Conservation (phyloP, 1,284 basidiomycete genomes). For the Melampsora larici-populina region DNA sequence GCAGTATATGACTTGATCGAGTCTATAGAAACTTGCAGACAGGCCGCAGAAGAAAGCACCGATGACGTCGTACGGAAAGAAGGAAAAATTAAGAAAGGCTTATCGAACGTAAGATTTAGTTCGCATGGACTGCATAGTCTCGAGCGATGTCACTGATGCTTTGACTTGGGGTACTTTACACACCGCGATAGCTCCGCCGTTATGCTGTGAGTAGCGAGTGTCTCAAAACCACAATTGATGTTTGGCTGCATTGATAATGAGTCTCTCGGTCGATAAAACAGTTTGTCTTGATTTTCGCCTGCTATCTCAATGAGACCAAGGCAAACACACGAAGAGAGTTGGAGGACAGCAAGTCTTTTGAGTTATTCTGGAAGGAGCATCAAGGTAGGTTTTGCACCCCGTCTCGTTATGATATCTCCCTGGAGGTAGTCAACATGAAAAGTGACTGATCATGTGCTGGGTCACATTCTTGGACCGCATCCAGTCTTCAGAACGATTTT, state of each 20-base stretch:
- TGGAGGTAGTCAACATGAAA: not conserved
- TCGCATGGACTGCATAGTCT: not conserved
- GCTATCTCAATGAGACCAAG: constrained; percentile 80
- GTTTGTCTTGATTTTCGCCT: constrained; percentile 86
- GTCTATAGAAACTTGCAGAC: constrained; percentile 47
- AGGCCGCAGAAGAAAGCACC: constrained; percentile 3
- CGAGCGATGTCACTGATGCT: constrained; percentile 50
- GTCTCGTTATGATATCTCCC: not conserved
- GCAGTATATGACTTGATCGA: constrained; percentile 51
- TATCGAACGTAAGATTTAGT: constrained; percentile 85
- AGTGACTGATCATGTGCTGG: not conserved
- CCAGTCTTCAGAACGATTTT: constrained; percentile 91
- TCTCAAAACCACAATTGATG: not conserved
- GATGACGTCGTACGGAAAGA: constrained; percentile 20
- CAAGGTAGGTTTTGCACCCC: constrained; percentile 22
- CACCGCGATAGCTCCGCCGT: constrained; percentile 66
- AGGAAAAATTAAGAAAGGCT: constrained; percentile 58
- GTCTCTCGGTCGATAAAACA: constrained; percentile 62
- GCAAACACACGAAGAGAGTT: constrained; percentile 60
- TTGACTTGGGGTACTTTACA: constrained; percentile 50
- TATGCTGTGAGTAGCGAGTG: constrained; percentile 60
- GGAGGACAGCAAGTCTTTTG: constrained; percentile 40
- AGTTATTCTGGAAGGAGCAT: constrained; percentile 42
- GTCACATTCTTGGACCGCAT: not conserved
- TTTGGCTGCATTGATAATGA: constrained; percentile 43